These are phyloP conservation scores for Cardiospermum halicacabum DNA, from an alignment of 345 rosid genomes.

Conservation along the genomic window DNA sequence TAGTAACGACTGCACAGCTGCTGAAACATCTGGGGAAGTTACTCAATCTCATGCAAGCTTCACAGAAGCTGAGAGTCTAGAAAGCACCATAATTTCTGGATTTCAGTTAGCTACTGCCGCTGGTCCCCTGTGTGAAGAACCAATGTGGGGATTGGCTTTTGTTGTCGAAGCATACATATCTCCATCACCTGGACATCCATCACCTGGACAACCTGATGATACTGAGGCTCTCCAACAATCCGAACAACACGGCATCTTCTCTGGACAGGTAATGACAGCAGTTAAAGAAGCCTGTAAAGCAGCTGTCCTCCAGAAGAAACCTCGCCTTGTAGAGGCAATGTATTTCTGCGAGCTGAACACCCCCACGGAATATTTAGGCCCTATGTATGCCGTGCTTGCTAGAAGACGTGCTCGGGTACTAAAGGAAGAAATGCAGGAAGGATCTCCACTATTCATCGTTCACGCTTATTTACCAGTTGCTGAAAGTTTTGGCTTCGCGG, in stretches of 20 bases:
- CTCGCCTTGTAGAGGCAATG: slow-evolving; percentile 87
- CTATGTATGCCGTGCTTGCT: slow-evolving; percentile 76
- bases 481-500: slow-evolving; percentile 86
- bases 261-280: slow-evolving; percentile 82
- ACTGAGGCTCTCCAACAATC: slow-evolving; percentile 39
- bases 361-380: slow-evolving; percentile 61
- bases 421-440: slow-evolving; percentile 95
- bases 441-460: slow-evolving; percentile 69
- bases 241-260: slow-evolving; percentile 62
- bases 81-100: slow-evolving; percentile 73
- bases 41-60: slow-evolving; percentile 26
- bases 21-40: slow-evolving; percentile 29
- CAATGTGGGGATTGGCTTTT: slow-evolving; percentile 90
- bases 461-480: slow-evolving; percentile 82
- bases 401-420: slow-evolving; percentile 74
- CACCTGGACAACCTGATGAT: slow-evolving; percentile 34
- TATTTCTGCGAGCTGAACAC: slow-evolving; percentile 88
- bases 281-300: slow-evolving; percentile 85
- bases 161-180: slow-evolving; percentile 52
- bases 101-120: slow-evolving; percentile 84
- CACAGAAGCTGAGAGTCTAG: slow-evolving; percentile 55
- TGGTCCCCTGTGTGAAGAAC: slow-evolving; percentile 89
- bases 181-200: too few species aligned
- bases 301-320: slow-evolving; percentile 64
- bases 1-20: slow-evolving; percentile 14